A percentile compares a stretch with the other conserved stretches of the same genome.
phyloP scores from a whole-genome alignment of 2,329 filamentous ascomycete species.

The Colletotrichum tamarilloi region DNA sequence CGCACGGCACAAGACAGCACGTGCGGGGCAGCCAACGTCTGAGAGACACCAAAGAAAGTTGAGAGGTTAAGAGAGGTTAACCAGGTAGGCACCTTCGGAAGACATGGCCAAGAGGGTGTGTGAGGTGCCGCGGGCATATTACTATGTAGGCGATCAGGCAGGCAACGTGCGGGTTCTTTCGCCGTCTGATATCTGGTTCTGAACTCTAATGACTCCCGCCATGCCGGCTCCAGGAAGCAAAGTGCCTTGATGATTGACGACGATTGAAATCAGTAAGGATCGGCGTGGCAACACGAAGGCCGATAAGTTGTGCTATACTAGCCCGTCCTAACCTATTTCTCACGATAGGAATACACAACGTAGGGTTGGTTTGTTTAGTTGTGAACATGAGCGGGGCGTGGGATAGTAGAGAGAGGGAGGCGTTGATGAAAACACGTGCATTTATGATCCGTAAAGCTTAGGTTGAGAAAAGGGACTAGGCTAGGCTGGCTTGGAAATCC shows the following conservation, averaged over 20 bases:
- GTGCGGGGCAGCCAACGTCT: neutral
- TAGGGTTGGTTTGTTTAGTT: constrained; percentile 1
- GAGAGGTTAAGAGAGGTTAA: neutral
- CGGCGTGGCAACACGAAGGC: neutral
- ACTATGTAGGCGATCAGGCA: neutral
- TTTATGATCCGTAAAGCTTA: neutral
- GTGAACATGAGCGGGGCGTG: neutral
- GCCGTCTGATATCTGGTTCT: constrained; percentile 23
- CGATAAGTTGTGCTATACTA: neutral
- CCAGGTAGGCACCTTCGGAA: neutral
- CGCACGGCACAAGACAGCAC: neutral
- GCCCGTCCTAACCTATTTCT: constrained; percentile 2
- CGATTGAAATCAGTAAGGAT: constrained; percentile 6
- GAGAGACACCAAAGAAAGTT: neutral
- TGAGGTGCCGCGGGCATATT: neutral
- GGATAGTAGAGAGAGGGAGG: neutral
- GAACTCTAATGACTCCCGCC: constrained; percentile 1
- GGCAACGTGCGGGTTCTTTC: constrained; percentile 9
- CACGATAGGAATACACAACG: neutral
- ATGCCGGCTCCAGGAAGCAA: neutral
- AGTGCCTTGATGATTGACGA: neutral
- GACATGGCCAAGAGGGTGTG: neutral
- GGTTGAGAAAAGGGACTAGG: neutral
- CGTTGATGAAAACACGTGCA: neutral
- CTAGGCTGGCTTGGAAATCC: neutral